Evolutionary conservation across 2,329 filamentous ascomycete genomes (phyloP), one percentile per base, ranked within the genome.

Genomic region (Sarocladium strictum): DNA sequence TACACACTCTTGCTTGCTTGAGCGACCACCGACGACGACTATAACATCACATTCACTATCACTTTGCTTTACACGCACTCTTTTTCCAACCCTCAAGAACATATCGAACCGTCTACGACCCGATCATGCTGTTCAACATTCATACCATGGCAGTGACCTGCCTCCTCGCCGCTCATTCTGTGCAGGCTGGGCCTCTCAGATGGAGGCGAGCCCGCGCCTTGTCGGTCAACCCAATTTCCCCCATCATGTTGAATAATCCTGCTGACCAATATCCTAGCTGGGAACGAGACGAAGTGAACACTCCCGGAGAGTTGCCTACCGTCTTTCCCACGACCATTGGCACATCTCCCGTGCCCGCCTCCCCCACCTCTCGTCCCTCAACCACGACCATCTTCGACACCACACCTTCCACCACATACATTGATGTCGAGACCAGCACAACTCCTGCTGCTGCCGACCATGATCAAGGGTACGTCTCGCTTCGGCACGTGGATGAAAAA

Each of bases 171-270:
- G 58, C 61, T 19, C 63, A 65, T 57, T 64, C 58, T 54, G 60
- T 61, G 23, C 60, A 67, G 65, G 69, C 69, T 59, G 69, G 68
- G 60, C 71, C 66, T 65, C 60, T 68, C 29, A 62, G 64, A 62
- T 59, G 60, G 60, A 59, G 65, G 59, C 59, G 45, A 15, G 26
- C 3, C 17, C 7, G 5, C 32, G 35, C 50, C 52, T 56, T 65
- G 68, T 70, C 58, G 53, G 65, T 60, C 37, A 17, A 23, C 14
- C 12, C 50, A 15, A 24, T 7, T 23, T 23, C 17, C 5, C 3
- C 6, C 17, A 21, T 5, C 14, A 51, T 23, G 3, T 10, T n/a
- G 6, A 15, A 27, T 3, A 21, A 12, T 32, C 3, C 35, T 7
- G 17, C 47, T 51, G 17, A 51, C 17, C n/a, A 11, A 11, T 15